Base-by-base conservation (phyloP, 257 asterid genomes). In the Rehmannia glutinosa region DNA sequence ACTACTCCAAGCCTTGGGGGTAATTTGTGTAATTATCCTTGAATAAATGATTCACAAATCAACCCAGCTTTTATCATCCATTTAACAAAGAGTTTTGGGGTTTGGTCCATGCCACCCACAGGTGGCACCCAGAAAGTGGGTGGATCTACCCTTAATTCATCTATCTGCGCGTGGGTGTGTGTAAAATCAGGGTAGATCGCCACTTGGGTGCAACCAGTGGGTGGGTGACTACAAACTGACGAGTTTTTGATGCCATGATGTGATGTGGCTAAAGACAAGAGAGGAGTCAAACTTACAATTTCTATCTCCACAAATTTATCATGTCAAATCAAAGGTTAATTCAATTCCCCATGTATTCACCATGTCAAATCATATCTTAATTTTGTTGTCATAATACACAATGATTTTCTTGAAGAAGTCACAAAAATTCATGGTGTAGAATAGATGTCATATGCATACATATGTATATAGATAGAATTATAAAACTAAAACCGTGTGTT, bases 341-440 rank as follows among this genome's bases (percentile, higher is more conserved):
- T 62, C 64, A 62, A 41, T 38, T n/a, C n/a, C n/a, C n/a, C n/a
- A n/a, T n/a, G n/a, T n/a, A n/a, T n/a, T n/a, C n/a, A n/a, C n/a
- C n/a, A n/a, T n/a, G n/a, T n/a, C n/a, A n/a, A n/a, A n/a, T 62
- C 39, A 62, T 39, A 66, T 35, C 32, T 35, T 21, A 33, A 52
- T 19, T 66, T 47, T 54, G 46, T 54, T 33, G 12, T 30, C 59
- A 30, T 8, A 39, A 8, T 5, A 11, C 25, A 55, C 15, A 63
- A 52, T 23, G n/a, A n/a, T n/a, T 67, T 67, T 38, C 41, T 41
- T 24, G 71, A 24, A 66, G 55, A 68, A 38, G 55, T 42, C 39
- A 27, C 13, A 13, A 55, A 55, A n/a, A n/a, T 8, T 38, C 33
- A 68, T 28, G 28, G 52, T 8, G 24, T 9, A 39, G n/a, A 23